These are phyloP conservation scores for Pyricularia sp. DNA, from an alignment of 2,329 filamentous ascomycete genomes.

Conservation along the genomic window DNA sequence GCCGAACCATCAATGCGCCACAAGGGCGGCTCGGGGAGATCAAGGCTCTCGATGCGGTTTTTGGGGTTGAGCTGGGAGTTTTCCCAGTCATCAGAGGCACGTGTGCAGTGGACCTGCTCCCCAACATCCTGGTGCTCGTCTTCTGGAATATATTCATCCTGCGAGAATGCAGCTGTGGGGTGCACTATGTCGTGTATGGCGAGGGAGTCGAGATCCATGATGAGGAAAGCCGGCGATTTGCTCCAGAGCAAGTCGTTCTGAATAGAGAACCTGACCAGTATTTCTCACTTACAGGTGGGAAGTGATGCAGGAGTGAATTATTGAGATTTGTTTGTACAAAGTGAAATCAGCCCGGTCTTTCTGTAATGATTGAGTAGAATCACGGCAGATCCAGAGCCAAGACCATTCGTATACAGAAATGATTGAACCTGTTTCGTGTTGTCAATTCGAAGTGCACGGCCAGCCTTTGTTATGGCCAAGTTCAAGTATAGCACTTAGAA, in stretches of 20 bases:
- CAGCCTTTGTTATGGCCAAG: neutral
- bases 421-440: neutral
- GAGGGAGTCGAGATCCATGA: slow-evolving; percentile 40
- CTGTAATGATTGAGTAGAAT: neutral
- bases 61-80: slow-evolving; percentile 43
- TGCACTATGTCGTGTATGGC: slow-evolving; percentile 44
- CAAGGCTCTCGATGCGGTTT: slow-evolving; percentile 46
- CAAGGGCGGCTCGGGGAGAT: slow-evolving; percentile 25
- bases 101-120: neutral
- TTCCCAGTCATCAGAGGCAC: slow-evolving; percentile 23
- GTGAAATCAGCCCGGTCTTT: neutral
- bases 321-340: neutral
- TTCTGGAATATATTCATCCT: neutral
- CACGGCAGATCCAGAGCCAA: neutral
- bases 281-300: neutral
- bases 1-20: slow-evolving; percentile 49
- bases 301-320: neutral
- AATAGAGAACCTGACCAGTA: neutral
- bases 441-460: neutral
- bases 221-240: neutral
- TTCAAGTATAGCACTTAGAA: neutral
- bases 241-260: neutral
- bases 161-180: slow-evolving; percentile 39
- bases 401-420: neutral
- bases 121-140: neutral